Base-by-base conservation (phyloP, 176 grass and related monocot genomes). In the Typha latifolia region DNA sequence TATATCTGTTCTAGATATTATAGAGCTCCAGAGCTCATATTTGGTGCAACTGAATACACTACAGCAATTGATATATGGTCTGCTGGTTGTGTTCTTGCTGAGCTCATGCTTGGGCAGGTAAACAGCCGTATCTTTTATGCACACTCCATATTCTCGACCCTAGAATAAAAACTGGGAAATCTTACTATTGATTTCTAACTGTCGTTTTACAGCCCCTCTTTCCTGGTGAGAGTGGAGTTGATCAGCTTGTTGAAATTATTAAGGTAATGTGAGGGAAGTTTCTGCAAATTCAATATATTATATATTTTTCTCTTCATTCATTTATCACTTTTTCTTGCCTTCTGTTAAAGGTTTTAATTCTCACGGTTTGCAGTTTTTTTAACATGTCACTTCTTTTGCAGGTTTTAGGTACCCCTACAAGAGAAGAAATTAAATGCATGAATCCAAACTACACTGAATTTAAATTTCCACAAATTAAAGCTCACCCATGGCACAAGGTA, bases 381-480 rank as follows among this genome's bases (percentile, higher is more conserved):
- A 43, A 43, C 37, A 43, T 43, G 12, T 19, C 14, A 49, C 16
- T 51, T 51, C 62, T 59, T n/a, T 67, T 63, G 32, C 81, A 91
- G 88, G 77, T 86, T 47, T 74, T 91, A 66, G 88, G 88, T 51
- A 91, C 88, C 15, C 88, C 84, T 4, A 91, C 88, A 48, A 91
- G 88, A 57, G 88, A 91, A 69, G 88, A 91, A 76, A 91, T 91
- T 62, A 91, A 91, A 78, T 91, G 88, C 80, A 91, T 91, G 88
- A 91, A 91, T 57, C 88, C 88, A 18, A 91, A 91, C 14, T 91
- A 91, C 27, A 86, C 80, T 0, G 88, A 91, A 72, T 91, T 86
- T 43, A 91, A 84, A 31, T 91, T 91, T 51, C 88, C 88, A 47
- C 88, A 91, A 66, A 91, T 91, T 49, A 91, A 91, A 68, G 88